phyloP scores from a whole-genome alignment of 2,329 filamentous ascomycete genomes.

The Rosellinia necatrix region DNA sequence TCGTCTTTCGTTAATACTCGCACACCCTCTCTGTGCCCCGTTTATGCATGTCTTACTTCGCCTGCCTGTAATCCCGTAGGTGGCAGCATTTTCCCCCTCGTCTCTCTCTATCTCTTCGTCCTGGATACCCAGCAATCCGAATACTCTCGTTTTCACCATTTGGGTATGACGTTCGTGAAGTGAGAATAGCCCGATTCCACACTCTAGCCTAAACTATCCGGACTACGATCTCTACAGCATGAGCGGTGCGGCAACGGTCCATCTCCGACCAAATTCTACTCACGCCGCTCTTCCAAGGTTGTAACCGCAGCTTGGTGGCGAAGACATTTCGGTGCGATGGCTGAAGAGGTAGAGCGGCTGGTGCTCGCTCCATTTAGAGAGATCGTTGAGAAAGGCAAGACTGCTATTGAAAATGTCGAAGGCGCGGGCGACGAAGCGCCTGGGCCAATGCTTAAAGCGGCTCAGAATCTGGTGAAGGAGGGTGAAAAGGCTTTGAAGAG shows the following conservation, averaged over 20 bases:
- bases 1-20: constrained; percentile 1
- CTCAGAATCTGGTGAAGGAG: constrained; percentile 52
- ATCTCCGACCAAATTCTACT: neutral
- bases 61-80: constrained; percentile 14
- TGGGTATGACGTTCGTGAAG: constrained; percentile 1
- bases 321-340: constrained; percentile 30
- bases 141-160: neutral
- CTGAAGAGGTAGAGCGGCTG: constrained; percentile 45
- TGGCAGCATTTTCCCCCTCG: constrained; percentile 3
- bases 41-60: constrained; percentile 27
- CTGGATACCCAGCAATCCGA: neutral
- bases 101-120: neutral
- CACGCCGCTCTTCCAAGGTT: neutral
- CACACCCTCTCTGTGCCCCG: constrained; percentile 17
- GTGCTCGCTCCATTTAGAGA: constrained; percentile 57
- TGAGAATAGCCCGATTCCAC: constrained; percentile 6
- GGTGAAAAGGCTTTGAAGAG: constrained; percentile 55
- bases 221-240: constrained; percentile 2
- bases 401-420: constrained; percentile 52
- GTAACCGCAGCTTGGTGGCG: neutral
- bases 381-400: constrained; percentile 56
- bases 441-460: constrained; percentile 54
- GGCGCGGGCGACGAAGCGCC: constrained; percentile 43
- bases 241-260: constrained; percentile 15
- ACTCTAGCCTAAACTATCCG: constrained; percentile 4